phyloP scores from a whole-genome alignment of 768 basidiomycete genomes.

The Serendipita sp. region DNA sequence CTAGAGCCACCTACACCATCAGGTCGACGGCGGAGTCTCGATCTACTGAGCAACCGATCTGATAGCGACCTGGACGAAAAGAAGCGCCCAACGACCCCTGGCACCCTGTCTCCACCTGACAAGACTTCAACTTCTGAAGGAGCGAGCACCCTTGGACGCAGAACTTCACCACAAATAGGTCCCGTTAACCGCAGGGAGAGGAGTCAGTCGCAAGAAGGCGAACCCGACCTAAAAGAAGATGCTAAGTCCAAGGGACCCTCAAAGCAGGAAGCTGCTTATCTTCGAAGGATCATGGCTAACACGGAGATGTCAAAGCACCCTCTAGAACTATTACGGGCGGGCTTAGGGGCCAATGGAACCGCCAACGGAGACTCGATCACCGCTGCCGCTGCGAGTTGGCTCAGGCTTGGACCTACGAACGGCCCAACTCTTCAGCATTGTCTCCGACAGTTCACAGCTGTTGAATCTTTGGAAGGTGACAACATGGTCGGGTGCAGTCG shows the following conservation, averaged over 20 bases:
- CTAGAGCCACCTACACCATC: background rate
- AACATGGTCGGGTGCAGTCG: constrained; percentile 86
- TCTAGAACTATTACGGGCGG: background rate
- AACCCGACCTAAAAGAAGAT: background rate
- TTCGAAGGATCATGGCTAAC: constrained; percentile 54
- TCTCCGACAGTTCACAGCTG: constrained; percentile 72
- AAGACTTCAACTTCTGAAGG: background rate
- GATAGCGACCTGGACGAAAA: background rate
- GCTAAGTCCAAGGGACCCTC: constrained; percentile 9
- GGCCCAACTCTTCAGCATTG: constrained; percentile 35
- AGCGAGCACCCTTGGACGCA: background rate
- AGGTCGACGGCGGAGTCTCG: background rate
- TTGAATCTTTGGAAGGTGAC: constrained; percentile 87
- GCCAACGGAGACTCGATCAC: background rate
- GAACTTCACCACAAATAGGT: constrained; percentile 9
- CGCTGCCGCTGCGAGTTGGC: constrained; percentile 4
- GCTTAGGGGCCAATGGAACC: background rate
- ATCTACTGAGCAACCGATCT: background rate
- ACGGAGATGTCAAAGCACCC: background rate
- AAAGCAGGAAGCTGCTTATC: constrained; percentile 43
- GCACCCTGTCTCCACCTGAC: background rate
- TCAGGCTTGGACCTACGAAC: constrained; percentile 8
- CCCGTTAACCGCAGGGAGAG: background rate
- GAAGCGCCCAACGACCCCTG: background rate
- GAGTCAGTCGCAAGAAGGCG: background rate